Base-by-base conservation (phyloP, 2,329 filamentous ascomycete species). In the Colletotrichum tanaceti region DNA sequence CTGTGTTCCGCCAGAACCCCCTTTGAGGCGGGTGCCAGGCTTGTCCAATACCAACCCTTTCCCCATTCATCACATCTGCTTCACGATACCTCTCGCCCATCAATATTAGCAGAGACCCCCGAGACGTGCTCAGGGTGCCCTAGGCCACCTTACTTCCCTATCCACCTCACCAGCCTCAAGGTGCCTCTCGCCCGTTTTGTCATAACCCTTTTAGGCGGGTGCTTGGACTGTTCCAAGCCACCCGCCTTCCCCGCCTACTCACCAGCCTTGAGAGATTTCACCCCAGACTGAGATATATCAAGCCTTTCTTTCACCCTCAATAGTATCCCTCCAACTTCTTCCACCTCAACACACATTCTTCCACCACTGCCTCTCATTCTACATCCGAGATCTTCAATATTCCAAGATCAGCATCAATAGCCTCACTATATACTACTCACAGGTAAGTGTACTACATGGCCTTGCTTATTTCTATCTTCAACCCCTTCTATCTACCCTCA, bases 21-120 rank as follows among this genome's bases (percentile, higher is more conserved):
- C 18, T 18, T 38, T 13, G 11, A 20, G 4, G 5, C 28, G 18
- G 49, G 49, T 14, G 7, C 32, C 7, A 9, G 1, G 9, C 32
- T 35, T 35, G 32, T 35, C 7, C 28, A 13, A 3, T 6, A 22
- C 22, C 13, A 24, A 16, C 7, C 7, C n/a, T 7, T 13, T 24
- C n/a, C 22, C 5, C 13, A 16, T 24, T 5, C 47, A 28, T 14
- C 16, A 20, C 18, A 1, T 5, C 28, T 5, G 18, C 49, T 38
- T 53, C 49, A 38, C 16, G 5, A 38, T 39, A 54, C 50, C 50
- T 54, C 50, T 54, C 13, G n/a, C n/a, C 50, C n/a, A 35, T 22
- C 14, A 4, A 7, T 7, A 0, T 5, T 28, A 11, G 28, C 49
- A 35, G 32, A 35, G 32, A 35, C 32, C 32, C 28, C 28, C 2